Evolutionary conservation across 257 asterid genomes (phyloP), one percentile per base, ranked within the genome.

Genomic region (Haberlea rhodopensis): DNA sequence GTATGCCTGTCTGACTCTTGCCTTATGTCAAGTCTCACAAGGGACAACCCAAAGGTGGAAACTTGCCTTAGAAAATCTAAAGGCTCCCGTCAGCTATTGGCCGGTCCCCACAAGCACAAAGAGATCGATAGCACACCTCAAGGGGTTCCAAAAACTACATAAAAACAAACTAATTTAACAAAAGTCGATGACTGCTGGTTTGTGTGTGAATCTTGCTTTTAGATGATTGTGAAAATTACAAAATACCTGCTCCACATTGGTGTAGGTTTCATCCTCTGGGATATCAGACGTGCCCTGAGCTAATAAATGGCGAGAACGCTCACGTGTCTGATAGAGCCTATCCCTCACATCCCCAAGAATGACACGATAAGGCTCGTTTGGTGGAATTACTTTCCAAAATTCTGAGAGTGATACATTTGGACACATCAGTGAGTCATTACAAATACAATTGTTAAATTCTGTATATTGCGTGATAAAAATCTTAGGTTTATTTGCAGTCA

Each of bases 1-100:
- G 86, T 82, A 49, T 85, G 91, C 48, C 91, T 65, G 46, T 85
- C 88, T 0, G 91, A 85, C 57, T 85, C 91, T 70, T 85, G 91
- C 65, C 91, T 48, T 48, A 85, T 82, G 80, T 85, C 91, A 0
- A 85, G 86, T 16, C 78, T 60, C 56, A 82, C 88, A 0, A 85
- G 71, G 4, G 91, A 85, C 45, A 85, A 76, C 11, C 91, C 91
- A 26, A 85, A 82, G 37, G 91, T 85, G 65, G 88, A 82, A 1
- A 82, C 85, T 68, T 85, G 91, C 54, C 88, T 61, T 1, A 85
- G 87, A 22, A 85, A 85, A 66, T 85, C 91, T 0, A 85, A 88
- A 85, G 91, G 75, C 81, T 76, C 16, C 91, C 91, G 2, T 85
- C 91, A 1, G 91, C 91, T 53, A 85, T 80, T 1, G 83, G 68